phyloP scores from a whole-genome alignment of 352 stramenopile genomes.

The Phytopythium vexans region DNA sequence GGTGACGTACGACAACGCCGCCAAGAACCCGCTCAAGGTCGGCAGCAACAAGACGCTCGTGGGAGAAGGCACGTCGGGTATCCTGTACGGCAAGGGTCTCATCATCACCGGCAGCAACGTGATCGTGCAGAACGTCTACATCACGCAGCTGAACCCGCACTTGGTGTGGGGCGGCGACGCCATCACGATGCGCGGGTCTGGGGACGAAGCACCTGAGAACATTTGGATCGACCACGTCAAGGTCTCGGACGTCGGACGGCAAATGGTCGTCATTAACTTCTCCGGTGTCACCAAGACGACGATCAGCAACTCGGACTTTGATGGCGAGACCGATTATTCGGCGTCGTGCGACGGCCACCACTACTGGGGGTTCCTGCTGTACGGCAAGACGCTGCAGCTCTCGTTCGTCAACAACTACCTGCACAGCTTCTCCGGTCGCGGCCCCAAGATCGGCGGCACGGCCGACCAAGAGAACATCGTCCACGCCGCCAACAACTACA shows the following conservation, averaged over 20 bases:
- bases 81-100: conserved; percentile 27
- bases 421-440: conserved; percentile 38
- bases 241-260: conserved; percentile 27
- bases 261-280: conserved; percentile 36
- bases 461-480: conserved; percentile 13
- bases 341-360: conserved; percentile 37
- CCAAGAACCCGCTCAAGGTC: conserved; percentile 10
- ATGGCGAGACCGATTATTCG: conserved; percentile 33
- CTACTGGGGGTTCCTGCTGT: conserved; percentile 29
- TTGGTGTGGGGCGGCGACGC: conserved; percentile 33
- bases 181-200: conserved; percentile 17
- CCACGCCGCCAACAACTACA: conserved; percentile 31
- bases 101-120: conserved; percentile 20
- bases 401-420: conserved; percentile 43
- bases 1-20: conserved; percentile 22
- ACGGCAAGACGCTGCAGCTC: conserved; percentile 17
- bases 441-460: conserved; percentile 31
- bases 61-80: conserved; percentile 21
- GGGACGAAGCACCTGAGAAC: conserved; percentile 15
- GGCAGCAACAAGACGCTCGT: conserved; percentile 22
- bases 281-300: conserved; percentile 23
- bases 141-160: conserved; percentile 53
- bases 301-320: conserved; percentile 50
- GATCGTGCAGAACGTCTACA: conserved; percentile 56
- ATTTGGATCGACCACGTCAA: conserved; percentile 57